Conservation (phyloP, 495 filamentous ascomycete genomes). For the Pseudotulostoma volvatum region DNA sequence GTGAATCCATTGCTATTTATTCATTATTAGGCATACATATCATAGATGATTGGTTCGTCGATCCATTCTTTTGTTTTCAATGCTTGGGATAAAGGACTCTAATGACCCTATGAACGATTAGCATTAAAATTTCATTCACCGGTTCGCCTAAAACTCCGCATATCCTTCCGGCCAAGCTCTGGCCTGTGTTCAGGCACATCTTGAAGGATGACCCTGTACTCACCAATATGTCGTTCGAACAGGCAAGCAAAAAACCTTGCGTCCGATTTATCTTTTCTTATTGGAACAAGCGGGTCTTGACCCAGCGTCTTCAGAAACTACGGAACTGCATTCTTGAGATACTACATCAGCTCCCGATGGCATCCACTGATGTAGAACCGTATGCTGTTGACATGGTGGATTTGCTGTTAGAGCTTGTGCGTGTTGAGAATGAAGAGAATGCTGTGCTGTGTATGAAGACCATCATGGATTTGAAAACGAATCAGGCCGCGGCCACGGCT, state of each 20-base stretch:
- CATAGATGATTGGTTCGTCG: too few relatives aligned
- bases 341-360: conserved; percentile 76
- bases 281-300: not conserved
- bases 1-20: too few relatives aligned
- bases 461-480: conserved; percentile 86
- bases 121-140: too few relatives aligned
- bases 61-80: conserved; percentile 29
- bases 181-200: conserved; percentile 79
- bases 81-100: conserved; percentile 8
- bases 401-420: conserved; percentile 71
- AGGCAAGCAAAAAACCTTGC: conserved; percentile 31
- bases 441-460: conserved; percentile 95
- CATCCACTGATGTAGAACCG: conserved; percentile 65
- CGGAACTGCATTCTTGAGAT: conserved; percentile 89
- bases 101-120: conserved; percentile 16
- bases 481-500: conserved; percentile 67
- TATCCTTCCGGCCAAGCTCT: conserved; percentile 71
- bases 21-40: too few relatives aligned
- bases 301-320: conserved; percentile 44
- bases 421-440: conserved; percentile 94
- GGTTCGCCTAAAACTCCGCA: too few relatives aligned
- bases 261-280: conserved; percentile 3
- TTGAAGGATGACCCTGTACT: conserved; percentile 80
- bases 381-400: conserved; percentile 78
- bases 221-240: conserved; percentile 69